Evolutionary conservation across 1,284 basidiomycete species (phyloP).

Genomic region (Apiotrichum gracile): DNA sequence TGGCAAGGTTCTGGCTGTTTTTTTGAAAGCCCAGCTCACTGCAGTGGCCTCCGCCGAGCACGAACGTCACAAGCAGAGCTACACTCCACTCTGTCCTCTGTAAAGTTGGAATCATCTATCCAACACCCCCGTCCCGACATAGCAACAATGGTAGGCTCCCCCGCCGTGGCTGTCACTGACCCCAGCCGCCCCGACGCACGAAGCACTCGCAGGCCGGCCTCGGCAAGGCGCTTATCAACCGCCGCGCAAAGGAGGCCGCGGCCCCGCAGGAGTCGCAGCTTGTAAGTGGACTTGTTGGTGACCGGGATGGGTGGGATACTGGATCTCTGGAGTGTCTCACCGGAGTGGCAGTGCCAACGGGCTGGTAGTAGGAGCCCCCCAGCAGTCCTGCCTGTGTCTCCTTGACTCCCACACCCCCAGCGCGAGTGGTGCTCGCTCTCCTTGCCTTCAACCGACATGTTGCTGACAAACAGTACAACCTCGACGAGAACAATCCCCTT

Average conservation of each 20-base stretch:
- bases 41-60: too few species aligned
- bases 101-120: neutral
- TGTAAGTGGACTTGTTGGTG: too few species aligned
- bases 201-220: constrained; percentile 57
- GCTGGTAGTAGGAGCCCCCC: too few species aligned
- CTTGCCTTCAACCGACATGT: too few species aligned
- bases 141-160: constrained; percentile 8
- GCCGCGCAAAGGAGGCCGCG: constrained; percentile 72
- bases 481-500: constrained; percentile 69
- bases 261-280: constrained; percentile 65
- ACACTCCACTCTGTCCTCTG: neutral
- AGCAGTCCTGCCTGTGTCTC: neutral
- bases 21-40: too few species aligned
- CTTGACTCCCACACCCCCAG: too few species aligned
- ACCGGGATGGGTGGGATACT: too few species aligned
- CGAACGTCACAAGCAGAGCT: neutral
- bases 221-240: constrained; percentile 86
- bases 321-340: too few species aligned
- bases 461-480: constrained; percentile 58
- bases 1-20: too few species aligned
- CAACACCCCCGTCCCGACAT: neutral
- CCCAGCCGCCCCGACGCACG: constrained; percentile 25
- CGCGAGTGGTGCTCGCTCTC: too few species aligned
- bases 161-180: neutral
- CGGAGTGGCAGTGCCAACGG: too few species aligned